These are phyloP conservation scores for Myxozyma melibiosi DNA, from an alignment of 805 yeast species.

Conservation along the genomic window DNA sequence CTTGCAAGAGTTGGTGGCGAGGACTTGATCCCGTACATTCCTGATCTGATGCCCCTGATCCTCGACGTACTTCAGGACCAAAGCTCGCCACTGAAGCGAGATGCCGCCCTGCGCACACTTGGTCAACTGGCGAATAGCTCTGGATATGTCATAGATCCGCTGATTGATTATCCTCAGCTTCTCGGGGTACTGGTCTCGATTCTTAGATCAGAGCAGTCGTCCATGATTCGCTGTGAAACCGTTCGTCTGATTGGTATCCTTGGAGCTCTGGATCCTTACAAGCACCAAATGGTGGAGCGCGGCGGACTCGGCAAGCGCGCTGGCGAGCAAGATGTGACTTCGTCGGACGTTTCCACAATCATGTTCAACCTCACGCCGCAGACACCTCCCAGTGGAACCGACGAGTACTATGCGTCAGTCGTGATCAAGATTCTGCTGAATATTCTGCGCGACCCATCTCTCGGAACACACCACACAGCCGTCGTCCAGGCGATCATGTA, in stretches of 20 bases:
- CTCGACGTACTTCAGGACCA: slow-evolving; percentile 90
- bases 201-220: slow-evolving; percentile 75
- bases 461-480: slow-evolving; percentile 83
- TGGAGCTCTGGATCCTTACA: slow-evolving; percentile 97
- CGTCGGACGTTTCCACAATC: slow-evolving; percentile 73
- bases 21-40: slow-evolving; percentile 70
- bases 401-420: slow-evolving; percentile 93
- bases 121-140: slow-evolving; percentile 90
- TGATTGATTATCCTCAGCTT: slow-evolving; percentile 86
- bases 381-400: slow-evolving; percentile 77
- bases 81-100: slow-evolving; percentile 81
- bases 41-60: slow-evolving; percentile 81
- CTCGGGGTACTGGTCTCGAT: slow-evolving; percentile 80
- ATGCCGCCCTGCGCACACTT: slow-evolving; percentile 82
- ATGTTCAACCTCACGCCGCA: slow-evolving; percentile 75
- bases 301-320: slow-evolving; percentile 49
- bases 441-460: slow-evolving; percentile 79
- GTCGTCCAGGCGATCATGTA: slow-evolving; percentile 93
- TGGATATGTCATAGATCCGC: slow-evolving; percentile 93
- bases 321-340: slow-evolving; percentile 79
- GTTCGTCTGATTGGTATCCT: slow-evolving; percentile 86
- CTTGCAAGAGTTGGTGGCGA: slow-evolving; percentile 86
- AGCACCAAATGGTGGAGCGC: slow-evolving; percentile 87
- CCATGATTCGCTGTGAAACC: slow-evolving; percentile 78
- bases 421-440: slow-evolving; percentile 84